Evolutionary conservation across 108 stramenopile species (phyloP), one percentile per base, ranked within the genome.

Genomic region (Seminavis robusta): DNA sequence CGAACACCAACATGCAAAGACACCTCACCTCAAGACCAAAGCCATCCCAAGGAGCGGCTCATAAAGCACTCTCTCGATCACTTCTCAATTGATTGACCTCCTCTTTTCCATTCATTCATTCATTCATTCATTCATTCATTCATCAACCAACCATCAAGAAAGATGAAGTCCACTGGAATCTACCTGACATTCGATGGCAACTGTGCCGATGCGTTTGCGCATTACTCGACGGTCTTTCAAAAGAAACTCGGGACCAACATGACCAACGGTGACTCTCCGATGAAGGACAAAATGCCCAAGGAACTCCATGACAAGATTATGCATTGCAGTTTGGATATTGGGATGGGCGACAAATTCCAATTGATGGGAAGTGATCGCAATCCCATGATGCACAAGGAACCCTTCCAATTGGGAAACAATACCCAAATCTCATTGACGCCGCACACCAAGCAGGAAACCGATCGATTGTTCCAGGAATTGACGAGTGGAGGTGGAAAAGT

Each of bases 181-280:
- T 61, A 61, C 26, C n/a, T 61, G 1, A 50, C 48, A 1, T 50
- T 61, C 26, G 29, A 36, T 26, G 59, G 48, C 29, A 61, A 61
- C 19, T 50, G 47, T 26, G n/a, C 13, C n/a, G 38, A 61, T 10
- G 59, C 48, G 2, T 27, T 61, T 36, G 30, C 1, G 15, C 42
- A 27, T 33, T 61, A 61, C 31, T 15, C 31, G 8, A 24, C 33
- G 21, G 47, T 61, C 31, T 61, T 61, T 29, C 20, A 23, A 8
- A n/a, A 29, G 3, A 28, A 61, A 7, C 10, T 42, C 13, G 13
- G 6, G 10, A 2, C n/a, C 15, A 13, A 13, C 9, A 41, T 13
- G 27, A 56, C 56, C 8, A 43, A 28, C 24, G 41, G 28, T 8
- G 56, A 56, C 1, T n/a, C n/a, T n/a, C n/a, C n/a, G n/a, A n/a